Evolutionary conservation across 495 filamentous ascomycete genomes (phyloP).

Genomic region (Letharia columbiana): DNA sequence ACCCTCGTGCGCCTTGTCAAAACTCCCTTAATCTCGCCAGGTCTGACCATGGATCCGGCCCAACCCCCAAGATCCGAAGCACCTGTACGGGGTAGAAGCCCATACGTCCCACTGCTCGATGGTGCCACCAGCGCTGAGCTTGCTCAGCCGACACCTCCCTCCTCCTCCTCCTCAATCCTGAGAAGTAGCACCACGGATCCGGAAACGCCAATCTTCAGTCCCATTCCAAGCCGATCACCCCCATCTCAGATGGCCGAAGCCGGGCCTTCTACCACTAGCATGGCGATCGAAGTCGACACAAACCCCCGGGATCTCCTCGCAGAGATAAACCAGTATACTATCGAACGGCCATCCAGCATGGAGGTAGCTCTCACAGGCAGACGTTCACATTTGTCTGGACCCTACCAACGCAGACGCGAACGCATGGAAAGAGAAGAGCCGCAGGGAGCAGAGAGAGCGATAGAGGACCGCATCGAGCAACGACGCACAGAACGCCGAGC

Average conservation of each 20-base stretch:
- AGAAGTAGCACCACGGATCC: neutral
- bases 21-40: neutral
- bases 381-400: neutral
- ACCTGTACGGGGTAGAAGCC: neutral
- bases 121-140: neutral
- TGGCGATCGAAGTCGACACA: neutral
- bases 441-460: neutral
- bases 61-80: neutral
- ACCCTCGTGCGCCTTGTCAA: neutral
- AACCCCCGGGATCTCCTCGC: neutral
- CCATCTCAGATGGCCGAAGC: neutral
- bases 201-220: neutral
- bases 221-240: neutral
- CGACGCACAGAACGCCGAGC: neutral
- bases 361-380: neutral
- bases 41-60: neutral
- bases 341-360: neutral
- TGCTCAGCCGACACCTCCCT: neutral
- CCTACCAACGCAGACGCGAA: neutral
- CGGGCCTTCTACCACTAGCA: neutral
- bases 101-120: neutral
- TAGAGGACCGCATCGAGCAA: neutral
- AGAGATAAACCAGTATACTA: neutral
- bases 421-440: neutral
- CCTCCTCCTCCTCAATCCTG: neutral